Base-by-base conservation (phyloP, 352 stramenopile genomes). In the Globisporangium paddicum region DNA sequence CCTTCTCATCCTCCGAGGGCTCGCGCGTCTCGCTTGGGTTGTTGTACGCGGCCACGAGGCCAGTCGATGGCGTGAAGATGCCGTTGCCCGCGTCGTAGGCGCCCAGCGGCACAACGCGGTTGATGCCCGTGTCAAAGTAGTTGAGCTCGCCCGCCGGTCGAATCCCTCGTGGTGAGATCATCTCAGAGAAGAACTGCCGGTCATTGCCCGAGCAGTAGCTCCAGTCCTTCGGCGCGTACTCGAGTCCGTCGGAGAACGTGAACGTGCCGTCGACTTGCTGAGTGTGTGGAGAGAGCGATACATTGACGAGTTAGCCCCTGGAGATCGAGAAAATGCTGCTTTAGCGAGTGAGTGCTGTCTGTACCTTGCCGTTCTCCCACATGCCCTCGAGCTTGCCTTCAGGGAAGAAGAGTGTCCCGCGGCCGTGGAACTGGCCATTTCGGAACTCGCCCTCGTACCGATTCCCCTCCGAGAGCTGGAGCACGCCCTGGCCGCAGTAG, bases 401-500 rank as follows among this genome's bases (percentile, higher is more conserved):
- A 1, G 68, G 35, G 41, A 93, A 89, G 62, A 73, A 89, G 2
- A 93, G 72, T 26, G 75, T 90, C 10, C 84, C 84, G 10, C 68
- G 76, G 28, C 84, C 84, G 48, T 93, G 84, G 62, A 93, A 93
- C 23, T 89, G 74, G 3, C 84, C 84, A 21, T 93, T 89, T 30
- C 74, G 62, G 60, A 91, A 93, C 49, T 91, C 84, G 35, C 84
- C 82, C 69, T 93, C 84, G 66, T 93, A 93, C 7, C 75, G 73
- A 11, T 75, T 86, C 14, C 82, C 82, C 40, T 90, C 77, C 4
- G 74, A 45, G 13, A 90, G 66, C 19, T 87, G 67, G 28, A 90
- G 52, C 30, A 78, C 70, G 5, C 78, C 80, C 5, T 74, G 68
- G 0, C 80, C 78, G n/a, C 77, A 79, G 61, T 76, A 88, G 5